Conservation (phyloP, 2,329 filamentous ascomycete genomes). For the Penicillium sclerotigenum region DNA sequence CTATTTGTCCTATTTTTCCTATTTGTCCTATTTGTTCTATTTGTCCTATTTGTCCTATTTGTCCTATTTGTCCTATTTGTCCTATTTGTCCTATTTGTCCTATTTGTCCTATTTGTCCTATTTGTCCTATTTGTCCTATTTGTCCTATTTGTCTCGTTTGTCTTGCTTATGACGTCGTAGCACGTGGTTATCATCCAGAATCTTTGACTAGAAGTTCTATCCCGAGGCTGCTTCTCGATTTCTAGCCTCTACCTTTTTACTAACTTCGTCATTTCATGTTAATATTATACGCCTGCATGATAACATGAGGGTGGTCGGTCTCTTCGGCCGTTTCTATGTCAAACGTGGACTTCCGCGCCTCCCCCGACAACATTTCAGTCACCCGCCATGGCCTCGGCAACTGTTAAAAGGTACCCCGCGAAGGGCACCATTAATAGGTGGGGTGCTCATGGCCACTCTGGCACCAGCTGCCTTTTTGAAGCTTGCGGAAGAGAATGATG, state of each 20-base stretch:
- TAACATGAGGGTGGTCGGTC: constrained; percentile 51
- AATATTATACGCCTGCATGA: constrained; percentile 18
- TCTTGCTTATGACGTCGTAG: constrained; percentile 8
- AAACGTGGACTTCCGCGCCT: constrained; percentile 39
- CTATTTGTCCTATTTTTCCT: too few relatives aligned
- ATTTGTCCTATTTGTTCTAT: too few relatives aligned
- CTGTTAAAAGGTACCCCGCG: constrained; percentile 16
- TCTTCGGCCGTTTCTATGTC: constrained; percentile 51
- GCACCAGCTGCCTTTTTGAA: constrained; percentile 59
- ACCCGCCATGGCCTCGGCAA: constrained; percentile 25
- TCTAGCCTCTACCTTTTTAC: not conserved
- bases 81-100: too few relatives aligned
- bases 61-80: too few relatives aligned
- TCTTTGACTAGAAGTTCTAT: not conserved
- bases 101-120: too few relatives aligned
- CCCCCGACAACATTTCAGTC: constrained; percentile 30
- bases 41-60: too few relatives aligned
- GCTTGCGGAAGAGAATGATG: constrained; percentile 51
- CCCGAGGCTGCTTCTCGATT: not conserved
- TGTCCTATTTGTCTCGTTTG: constrained; percentile 1
- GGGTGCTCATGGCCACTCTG: constrained; percentile 45
- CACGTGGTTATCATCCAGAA: constrained; percentile 5
- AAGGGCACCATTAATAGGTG: constrained; percentile 27
- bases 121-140: too few relatives aligned
- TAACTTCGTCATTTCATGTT: constrained; percentile 3